Base-by-base conservation (phyloP, 345 rosid species). In the Eutrema yunnanense region DNA sequence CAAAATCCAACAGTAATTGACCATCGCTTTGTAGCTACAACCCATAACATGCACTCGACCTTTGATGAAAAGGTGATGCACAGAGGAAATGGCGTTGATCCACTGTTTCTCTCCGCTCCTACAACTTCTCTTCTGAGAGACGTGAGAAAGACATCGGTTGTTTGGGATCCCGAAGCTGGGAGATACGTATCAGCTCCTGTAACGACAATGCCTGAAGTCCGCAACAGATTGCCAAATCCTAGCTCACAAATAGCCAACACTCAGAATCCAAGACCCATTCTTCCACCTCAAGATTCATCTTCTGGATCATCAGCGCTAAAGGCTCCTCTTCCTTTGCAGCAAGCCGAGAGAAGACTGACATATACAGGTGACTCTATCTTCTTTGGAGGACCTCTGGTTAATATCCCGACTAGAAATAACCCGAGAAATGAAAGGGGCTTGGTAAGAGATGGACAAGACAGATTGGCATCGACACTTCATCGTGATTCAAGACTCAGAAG, bases 131-230 rank as follows among this genome's bases (percentile, higher is more conserved):
- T 86, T 80, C 85, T 85, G 19, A 80, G 96, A 71, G 98, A 90
- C 48, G 86, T 87, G 55, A 89, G 84, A 73, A 83, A 89, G 76
- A 86, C 94, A 27, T 89, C 96, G 40, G 97, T 88, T 46, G 88
- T 87, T 13, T 93, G 97, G 96, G 97, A 93, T 75, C 96, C 87
- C 75, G 97, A 93, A 67, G 96, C 98, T 22, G 97, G 98, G 29
- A 84, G 98, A 72, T 93, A 87, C 36, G 81, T 90, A 56, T 93
- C 96, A 12, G 92, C 88, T 71, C 96, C 93, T 44, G 72, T 84
- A 55, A 82, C 96, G 12, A 82, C 96, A 54, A 73, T 89, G 14
- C 73, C 90, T 19, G 92, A 90, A 29, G 82, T 80, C 40, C 81
- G 84, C 50, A 87, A 75, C 78, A 85, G 82, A 66, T 75, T 84